These are phyloP conservation scores for Botrytis tulipae DNA, from an alignment of 2,329 filamentous ascomycete species.

Conservation along the genomic window DNA sequence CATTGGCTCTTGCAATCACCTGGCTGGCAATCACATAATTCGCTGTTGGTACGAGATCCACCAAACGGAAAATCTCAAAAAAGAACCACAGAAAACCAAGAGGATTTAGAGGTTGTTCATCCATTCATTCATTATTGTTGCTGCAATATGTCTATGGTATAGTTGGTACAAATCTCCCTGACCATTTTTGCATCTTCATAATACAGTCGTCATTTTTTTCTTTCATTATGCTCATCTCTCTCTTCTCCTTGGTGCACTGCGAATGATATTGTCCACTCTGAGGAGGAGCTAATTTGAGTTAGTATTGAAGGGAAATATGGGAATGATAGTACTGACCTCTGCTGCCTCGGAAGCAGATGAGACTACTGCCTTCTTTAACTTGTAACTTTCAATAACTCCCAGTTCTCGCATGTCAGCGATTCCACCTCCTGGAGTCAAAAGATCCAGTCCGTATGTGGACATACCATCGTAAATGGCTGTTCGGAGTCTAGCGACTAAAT, in stretches of 20 bases:
- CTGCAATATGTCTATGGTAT: constrained; percentile 40
- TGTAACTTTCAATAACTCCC: constrained; percentile 96
- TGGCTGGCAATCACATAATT: neutral
- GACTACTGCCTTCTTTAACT: constrained; percentile 97
- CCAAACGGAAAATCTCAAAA: neutral
- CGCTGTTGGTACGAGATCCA: too few relatives aligned
- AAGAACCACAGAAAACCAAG: constrained; percentile 1
- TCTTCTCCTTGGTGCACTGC: constrained; percentile 80
- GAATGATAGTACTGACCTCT: constrained; percentile 62
- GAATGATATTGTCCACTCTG: constrained; percentile 96
- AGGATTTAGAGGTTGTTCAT: constrained; percentile 16
- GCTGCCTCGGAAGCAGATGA: constrained; percentile 94
- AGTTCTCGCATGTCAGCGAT: constrained; percentile 94
- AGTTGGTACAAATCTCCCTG: constrained; percentile 35
- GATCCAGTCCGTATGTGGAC: constrained; percentile 86
- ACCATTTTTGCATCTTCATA: constrained; percentile 31
- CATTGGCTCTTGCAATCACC: neutral
- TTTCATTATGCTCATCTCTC: constrained; percentile 60
- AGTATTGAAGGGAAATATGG: constrained; percentile 32
- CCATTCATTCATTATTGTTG: constrained; percentile 27
- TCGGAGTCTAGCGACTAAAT: constrained; percentile 85
- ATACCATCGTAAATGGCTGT: constrained; percentile 95
- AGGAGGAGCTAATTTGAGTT: constrained; percentile 66
- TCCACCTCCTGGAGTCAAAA: constrained; percentile 84
- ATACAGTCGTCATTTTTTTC: constrained; percentile 33